Evolutionary conservation across 1,139 yeast genomes (phyloP).

Genomic region (Insectozyma bohioensis): DNA sequence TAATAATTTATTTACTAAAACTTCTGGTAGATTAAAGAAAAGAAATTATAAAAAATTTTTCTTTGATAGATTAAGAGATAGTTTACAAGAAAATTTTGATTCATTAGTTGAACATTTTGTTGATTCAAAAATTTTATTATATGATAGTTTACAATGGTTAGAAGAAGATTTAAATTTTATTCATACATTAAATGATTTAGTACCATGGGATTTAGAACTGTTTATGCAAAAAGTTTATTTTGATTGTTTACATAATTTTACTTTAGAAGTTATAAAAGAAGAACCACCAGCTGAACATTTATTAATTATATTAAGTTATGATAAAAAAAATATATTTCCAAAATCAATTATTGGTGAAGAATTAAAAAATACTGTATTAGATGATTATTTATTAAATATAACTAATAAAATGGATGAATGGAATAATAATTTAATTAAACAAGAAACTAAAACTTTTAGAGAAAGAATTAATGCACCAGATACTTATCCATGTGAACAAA

Average conservation of each 20-base stretch:
- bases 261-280: conserved; percentile 59
- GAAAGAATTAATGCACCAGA: conserved; percentile 74
- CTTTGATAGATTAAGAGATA: conserved; percentile 56
- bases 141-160: conserved; percentile 79
- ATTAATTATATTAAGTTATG: conserved; percentile 68
- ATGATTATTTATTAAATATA: conserved; percentile 71
- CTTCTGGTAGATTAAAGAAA: conserved; percentile 27
- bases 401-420: conserved; percentile 77
- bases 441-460: conserved; percentile 63
- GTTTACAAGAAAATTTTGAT: conserved; percentile 64
- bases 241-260: conserved; percentile 58
- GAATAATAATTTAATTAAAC: conserved; percentile 64
- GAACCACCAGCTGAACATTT: conserved; percentile 76
- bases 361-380: conserved; percentile 58
- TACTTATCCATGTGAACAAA: conserved; percentile 40
- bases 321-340: conserved; percentile 51
- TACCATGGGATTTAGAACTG: conserved; percentile 76
- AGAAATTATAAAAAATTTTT: conserved; percentile 70
- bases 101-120: conserved; percentile 61
- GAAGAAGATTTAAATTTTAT: conserved; percentile 76
- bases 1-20: conserved; percentile 29
- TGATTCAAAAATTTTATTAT: conserved; percentile 55
- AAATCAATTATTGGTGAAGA: conserved; percentile 68
- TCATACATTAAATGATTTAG: conserved; percentile 57
- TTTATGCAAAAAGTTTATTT: conserved; percentile 70